Evolutionary conservation across 106 monocot genomes (phyloP).

Genomic region (Dendrobium chrysotoxum): DNA sequence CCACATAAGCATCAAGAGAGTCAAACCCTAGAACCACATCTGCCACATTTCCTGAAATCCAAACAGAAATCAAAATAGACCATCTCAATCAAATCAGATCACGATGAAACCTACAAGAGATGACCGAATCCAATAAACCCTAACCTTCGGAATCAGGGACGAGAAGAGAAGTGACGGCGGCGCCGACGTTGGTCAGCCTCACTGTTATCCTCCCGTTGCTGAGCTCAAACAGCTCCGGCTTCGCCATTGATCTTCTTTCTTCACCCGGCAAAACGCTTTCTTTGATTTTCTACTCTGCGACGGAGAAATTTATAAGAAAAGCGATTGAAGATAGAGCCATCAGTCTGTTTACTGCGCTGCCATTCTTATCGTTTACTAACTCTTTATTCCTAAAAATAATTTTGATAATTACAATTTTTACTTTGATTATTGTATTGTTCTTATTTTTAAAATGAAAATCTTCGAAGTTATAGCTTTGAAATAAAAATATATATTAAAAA

Average conservation of each 20-base stretch:
- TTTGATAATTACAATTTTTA: no score
- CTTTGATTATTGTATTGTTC: no score
- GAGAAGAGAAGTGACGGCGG: slow-evolving; percentile 71
- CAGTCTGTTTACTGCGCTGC: neutral
- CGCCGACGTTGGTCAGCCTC: slow-evolving; percentile 68
- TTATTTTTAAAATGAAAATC: no score
- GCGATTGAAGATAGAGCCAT: no score
- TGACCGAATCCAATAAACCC: neutral
- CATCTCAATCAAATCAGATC: no score
- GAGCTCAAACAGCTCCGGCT: slow-evolving; percentile 55
- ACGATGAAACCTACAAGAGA: neutral
- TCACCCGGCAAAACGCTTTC: neutral
- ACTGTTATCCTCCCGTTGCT: slow-evolving; percentile 50
- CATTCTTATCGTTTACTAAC: neutral
- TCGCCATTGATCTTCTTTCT: slow-evolving; percentile 10
- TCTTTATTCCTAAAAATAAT: neutral
- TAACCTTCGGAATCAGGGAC: slow-evolving; percentile 73
- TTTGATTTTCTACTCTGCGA: no score
- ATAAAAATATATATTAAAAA: no score
- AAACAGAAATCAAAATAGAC: slow-evolving; percentile 5
- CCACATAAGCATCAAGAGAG: slow-evolving; percentile 37
- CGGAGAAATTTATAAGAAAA: no score
- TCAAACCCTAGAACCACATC: slow-evolving; percentile 73
- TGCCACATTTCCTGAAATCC: slow-evolving; percentile 43
- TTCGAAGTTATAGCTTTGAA: no score